These are phyloP conservation scores for Galerina marginata DNA, from an alignment of 768 basidiomycete species.

Conservation along the genomic window DNA sequence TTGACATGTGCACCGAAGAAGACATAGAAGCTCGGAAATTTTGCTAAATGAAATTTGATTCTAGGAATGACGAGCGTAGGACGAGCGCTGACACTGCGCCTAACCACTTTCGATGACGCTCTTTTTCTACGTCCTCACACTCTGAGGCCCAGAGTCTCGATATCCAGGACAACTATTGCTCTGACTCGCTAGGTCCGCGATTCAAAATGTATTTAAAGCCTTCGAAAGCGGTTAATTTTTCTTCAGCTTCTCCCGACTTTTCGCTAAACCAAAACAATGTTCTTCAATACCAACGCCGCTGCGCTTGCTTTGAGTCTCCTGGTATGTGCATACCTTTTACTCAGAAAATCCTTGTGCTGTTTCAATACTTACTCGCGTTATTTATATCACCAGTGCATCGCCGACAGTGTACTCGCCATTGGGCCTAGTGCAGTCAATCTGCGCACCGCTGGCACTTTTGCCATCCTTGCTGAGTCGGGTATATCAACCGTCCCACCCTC, in stretches of 20 bases:
- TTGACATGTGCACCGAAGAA: too few relatives aligned
- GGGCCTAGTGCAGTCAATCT: constrained; percentile 15
- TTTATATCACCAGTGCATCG: constrained; percentile 4
- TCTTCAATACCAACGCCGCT: neutral
- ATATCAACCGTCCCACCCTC: constrained; percentile 22
- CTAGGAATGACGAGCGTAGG: too few relatives aligned
- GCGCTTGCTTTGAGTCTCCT: neutral
- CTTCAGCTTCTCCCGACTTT: neutral
- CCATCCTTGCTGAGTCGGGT: constrained; percentile 18
- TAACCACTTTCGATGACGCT: too few relatives aligned
- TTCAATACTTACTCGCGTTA: neutral
- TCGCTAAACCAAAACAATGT: neutral
- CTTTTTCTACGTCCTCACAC: too few relatives aligned
- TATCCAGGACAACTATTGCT: too few relatives aligned
- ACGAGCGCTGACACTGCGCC: too few relatives aligned
- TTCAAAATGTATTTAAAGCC: neutral
- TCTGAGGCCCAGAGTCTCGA: too few relatives aligned
- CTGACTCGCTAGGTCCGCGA: too few relatives aligned
- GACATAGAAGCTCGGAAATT: too few relatives aligned
- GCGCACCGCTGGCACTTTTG: constrained; percentile 15
- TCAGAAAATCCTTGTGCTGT: neutral
- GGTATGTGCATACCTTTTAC: neutral
- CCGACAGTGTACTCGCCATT: constrained; percentile 3
- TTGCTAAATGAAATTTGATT: too few relatives aligned
- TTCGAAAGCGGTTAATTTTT: neutral